Evolutionary conservation across 1,284 basidiomycete genomes (phyloP).

Genomic region (Rhodotorula mucilaginosa): DNA sequence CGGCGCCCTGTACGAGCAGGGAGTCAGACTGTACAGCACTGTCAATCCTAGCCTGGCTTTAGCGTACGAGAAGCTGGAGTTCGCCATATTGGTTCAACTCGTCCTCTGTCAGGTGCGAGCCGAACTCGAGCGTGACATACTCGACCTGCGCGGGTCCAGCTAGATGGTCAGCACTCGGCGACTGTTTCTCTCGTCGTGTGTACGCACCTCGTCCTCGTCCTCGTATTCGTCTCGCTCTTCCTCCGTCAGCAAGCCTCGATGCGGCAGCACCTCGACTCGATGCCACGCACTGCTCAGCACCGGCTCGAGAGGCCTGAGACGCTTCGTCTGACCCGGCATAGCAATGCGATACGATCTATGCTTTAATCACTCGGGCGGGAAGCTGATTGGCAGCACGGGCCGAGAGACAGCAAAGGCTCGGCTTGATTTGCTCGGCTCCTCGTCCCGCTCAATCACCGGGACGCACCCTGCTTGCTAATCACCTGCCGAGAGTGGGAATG

Average conservation of each 20-base stretch:
- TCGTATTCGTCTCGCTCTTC: constrained; percentile 27
- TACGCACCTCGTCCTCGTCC: constrained; percentile 29
- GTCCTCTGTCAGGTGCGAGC: neutral
- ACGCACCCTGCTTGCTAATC: too few relatives aligned
- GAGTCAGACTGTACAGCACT: neutral
- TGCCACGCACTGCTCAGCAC: constrained; percentile 5
- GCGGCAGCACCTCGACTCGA: constrained; percentile 1
- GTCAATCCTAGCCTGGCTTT: too few relatives aligned
- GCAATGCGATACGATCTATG: neutral
- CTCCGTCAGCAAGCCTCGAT: neutral
- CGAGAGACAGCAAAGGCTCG: neutral
- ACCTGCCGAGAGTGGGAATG: too few relatives aligned
- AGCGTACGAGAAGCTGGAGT: constrained; percentile 26
- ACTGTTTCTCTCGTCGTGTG: neutral
- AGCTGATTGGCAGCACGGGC: too few relatives aligned
- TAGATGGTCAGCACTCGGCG: neutral
- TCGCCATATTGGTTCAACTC: constrained; percentile 1
- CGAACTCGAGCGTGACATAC: constrained; percentile 37
- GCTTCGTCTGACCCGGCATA: neutral
- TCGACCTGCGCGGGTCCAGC: constrained; percentile 13
- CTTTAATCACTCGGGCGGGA: neutral
- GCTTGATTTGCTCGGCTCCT: too few relatives aligned
- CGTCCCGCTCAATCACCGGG: too few relatives aligned
- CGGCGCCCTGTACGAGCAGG: constrained; percentile 8
- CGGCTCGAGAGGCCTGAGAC: neutral